Base-by-base conservation (phyloP, 352 stramenopile species). In the Paralagenidium karlingii region DNA sequence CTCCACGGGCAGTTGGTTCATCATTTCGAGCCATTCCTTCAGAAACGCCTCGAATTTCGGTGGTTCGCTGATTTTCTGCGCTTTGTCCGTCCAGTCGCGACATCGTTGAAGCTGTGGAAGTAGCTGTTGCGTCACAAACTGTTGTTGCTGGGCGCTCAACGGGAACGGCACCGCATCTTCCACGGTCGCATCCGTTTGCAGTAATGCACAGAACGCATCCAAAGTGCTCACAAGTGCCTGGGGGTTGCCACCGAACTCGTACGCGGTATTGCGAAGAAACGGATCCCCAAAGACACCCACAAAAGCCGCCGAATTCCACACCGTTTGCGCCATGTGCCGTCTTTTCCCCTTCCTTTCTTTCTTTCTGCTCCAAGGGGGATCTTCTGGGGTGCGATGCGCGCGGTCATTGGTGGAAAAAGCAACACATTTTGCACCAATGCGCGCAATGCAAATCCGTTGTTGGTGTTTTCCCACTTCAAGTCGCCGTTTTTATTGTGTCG, bases 211-310 rank as follows among this genome's bases (percentile, higher is more conserved):
- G 32, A 82, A 45, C 47, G 52, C 60, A 13, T 49, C 49, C 5
- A 83, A 52, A 40, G 60, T 67, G 19, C 46, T 53, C 22, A 80
- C 48, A 19, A 89, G 55, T 33, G 76, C 69, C 40, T 85, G 63
- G 18, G 68, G 61, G 36, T 82, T 65, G 15, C 77, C 70, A 34
- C 75, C 77, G 15, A 66, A 71, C 49, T 90, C 74, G 47, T 81
- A 82, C 22, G 76, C 63, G 44, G 79, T 92, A 16, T 48, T 55
- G n/a, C 68, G 74, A 34, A 90, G 56, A 34, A 70, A 88, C 38
- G 79, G 70, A 53, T 92, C 76, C 18, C 74, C 77, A 40, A 87
- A 87, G 41, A 85, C 45, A 38, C 74, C 77, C 25, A 91, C 34
- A 46, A 79, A 88, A 30, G 59, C 58, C 21, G 69, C 57, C 36